Evolutionary conservation across 2,329 filamentous ascomycete genomes (phyloP), one percentile per base, ranked within the genome.

Genomic region (Dactylellina drechsleri): DNA sequence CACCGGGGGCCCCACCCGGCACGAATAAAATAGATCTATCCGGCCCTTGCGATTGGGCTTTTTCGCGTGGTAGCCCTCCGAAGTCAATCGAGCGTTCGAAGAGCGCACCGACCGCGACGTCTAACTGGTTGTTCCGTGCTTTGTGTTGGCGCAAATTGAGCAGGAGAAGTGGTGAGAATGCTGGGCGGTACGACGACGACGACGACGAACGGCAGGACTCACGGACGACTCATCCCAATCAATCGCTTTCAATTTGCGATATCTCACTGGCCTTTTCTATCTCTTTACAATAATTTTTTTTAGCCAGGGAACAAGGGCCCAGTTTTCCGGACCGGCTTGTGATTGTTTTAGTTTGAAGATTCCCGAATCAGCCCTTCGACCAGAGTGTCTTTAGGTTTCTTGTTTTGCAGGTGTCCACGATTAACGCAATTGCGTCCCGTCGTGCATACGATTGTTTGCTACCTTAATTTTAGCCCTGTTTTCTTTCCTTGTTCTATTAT

Each of bases 41-140:
- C 31, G 61, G 23, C 26, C 31, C 7, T 28, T 49, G 62, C 68
- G 31, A 66, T 66, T 73, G 60, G 68, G 40, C 60, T 16, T 65
- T 13, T 59, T 65, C 57, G 57, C 54, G 61, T 54, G 57, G 56
- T 73, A 49, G 68, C 61, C 66, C 31, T 61, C 57, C 66, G 41
- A 70, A 70, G 66, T 70, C 66, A 70, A 70, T 70, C 66, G 28
- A 57, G 59, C 36, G 31, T 36, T 36, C 31, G 40, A 60, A 13
- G 45, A 28, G 13, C 31, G 49, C 49, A 45, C n/a, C 20, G 15
- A 45, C 23, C 49, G 31, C 28, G 50, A 28, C n/a, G 62, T 36
- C 31, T 36, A 36, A 36, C 28, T 70, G 66, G 66, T 62, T 70
- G 41, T 56, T 70, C 66, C 66, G 66, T 57, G 28, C 66, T 73